These are phyloP conservation scores for Eucalyptus cloeziana DNA, from an alignment of 345 rosid genomes.

Conservation along the genomic window DNA sequence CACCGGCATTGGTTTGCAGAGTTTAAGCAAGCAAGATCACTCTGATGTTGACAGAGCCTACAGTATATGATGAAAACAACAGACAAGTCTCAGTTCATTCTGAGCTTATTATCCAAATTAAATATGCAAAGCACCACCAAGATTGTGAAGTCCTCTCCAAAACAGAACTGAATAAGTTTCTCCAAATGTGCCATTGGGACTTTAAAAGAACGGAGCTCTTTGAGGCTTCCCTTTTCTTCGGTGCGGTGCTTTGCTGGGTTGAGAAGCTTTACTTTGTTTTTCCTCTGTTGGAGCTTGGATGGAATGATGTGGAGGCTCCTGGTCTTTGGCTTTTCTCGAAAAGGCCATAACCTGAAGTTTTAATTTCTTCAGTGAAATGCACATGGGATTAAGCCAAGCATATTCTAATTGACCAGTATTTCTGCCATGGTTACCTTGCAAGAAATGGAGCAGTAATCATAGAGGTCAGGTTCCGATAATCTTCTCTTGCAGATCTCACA, in stretches of 20 bases:
- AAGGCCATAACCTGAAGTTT: conserved; percentile 1
- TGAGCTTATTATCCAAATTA: neutral
- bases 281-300: neutral
- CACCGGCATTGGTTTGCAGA: neutral
- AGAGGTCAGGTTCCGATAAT: conserved; percentile 11
- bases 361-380: neutral
- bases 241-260: neutral
- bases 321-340: neutral
- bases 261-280: neutral
- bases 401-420: neutral
- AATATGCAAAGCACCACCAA: neutral
- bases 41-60: neutral
- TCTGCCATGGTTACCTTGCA: conserved; percentile 18
- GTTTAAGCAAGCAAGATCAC: neutral
- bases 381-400: neutral
- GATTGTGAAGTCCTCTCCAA: neutral
- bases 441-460: conserved; percentile 25
- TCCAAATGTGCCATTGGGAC: neutral
- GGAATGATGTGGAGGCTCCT: neutral
- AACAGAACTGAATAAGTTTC: neutral
- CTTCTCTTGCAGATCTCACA: conserved; percentile 19
- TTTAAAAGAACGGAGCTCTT: conserved; percentile 13
- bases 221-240: conserved; percentile 5
- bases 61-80: neutral
- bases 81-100: neutral